phyloP scores from a whole-genome alignment of 2,329 filamentous ascomycete species.

The Pseudonectria foliicola region DNA sequence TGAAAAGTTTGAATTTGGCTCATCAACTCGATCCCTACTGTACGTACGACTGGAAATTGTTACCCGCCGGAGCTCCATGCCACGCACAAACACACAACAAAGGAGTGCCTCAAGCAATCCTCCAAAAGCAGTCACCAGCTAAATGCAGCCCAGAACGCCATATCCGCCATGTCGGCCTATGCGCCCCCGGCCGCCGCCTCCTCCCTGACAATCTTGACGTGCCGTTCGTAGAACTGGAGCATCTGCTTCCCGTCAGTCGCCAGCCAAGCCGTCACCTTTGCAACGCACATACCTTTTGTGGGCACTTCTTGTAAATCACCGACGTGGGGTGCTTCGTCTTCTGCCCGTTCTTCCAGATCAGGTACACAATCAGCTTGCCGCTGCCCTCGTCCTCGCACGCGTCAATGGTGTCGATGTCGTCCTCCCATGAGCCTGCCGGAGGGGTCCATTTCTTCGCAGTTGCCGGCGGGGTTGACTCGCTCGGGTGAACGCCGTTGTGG shows the following conservation, averaged over 20 bases:
- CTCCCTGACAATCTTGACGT: conserved; percentile 45
- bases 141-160: not conserved
- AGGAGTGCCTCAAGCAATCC: no score
- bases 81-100: no score
- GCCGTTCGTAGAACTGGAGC: conserved; percentile 52
- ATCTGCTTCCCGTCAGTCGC: conserved; percentile 34
- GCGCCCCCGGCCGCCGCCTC: conserved; percentile 18
- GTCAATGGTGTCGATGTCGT: conserved; percentile 62
- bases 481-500: conserved; percentile 43
- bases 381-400: conserved; percentile 60
- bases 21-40: no score
- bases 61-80: no score
- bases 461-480: conserved; percentile 40
- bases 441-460: conserved; percentile 52
- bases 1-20: no score
- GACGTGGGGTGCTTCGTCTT: conserved; percentile 67
- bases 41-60: no score
- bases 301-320: conserved; percentile 67
- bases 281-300: conserved; percentile 56
- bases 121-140: not conserved
- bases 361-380: conserved; percentile 56
- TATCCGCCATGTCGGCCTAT: conserved; percentile 2
- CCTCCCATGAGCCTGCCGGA: conserved; percentile 70
- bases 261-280: not conserved
- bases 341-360: conserved; percentile 66